Conservation (phyloP, 305 asterid genomes). For the Coffea humblotiana region DNA sequence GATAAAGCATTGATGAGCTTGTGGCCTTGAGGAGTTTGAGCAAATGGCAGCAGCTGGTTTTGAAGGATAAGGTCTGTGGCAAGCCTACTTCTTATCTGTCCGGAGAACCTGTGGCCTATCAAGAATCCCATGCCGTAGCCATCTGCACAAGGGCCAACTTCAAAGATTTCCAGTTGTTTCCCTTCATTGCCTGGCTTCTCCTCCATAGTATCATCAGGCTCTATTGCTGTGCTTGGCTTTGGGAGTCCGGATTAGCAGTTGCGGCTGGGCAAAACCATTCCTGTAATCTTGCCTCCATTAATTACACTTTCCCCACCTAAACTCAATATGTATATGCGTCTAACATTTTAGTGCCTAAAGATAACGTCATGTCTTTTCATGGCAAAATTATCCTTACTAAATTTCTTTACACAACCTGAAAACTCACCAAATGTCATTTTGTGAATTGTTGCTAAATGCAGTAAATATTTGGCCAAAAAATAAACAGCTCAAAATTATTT, state of each 20-base stretch:
- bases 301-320: too few relatives aligned
- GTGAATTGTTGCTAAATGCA: too few relatives aligned
- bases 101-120: slow-evolving; percentile 61
- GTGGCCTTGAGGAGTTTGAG: slow-evolving; percentile 45
- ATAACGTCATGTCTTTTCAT: too few relatives aligned
- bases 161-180: slow-evolving; percentile 47
- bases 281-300: too few relatives aligned
- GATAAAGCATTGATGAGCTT: slow-evolving; percentile 54
- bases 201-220: slow-evolving; percentile 1
- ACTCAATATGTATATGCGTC: too few relatives aligned
- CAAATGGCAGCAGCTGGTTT: slow-evolving; percentile 77
- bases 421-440: too few relatives aligned
- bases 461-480: too few relatives aligned
- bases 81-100: slow-evolving; percentile 55
- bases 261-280: too few relatives aligned
- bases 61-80: slow-evolving; percentile 65
- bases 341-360: too few relatives aligned
- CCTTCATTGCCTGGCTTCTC: slow-evolving; percentile 7
- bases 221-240: neutral
- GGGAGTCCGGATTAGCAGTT: neutral
- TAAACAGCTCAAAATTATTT: too few relatives aligned
- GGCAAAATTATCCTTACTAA: too few relatives aligned
- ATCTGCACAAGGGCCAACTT: slow-evolving; percentile 67
- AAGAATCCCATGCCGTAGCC: slow-evolving; percentile 54
- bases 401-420: too few relatives aligned